These are phyloP conservation scores for Aspergillus brunneoviolaceus DNA, from an alignment of 2,329 filamentous ascomycete genomes.

Conservation along the genomic window DNA sequence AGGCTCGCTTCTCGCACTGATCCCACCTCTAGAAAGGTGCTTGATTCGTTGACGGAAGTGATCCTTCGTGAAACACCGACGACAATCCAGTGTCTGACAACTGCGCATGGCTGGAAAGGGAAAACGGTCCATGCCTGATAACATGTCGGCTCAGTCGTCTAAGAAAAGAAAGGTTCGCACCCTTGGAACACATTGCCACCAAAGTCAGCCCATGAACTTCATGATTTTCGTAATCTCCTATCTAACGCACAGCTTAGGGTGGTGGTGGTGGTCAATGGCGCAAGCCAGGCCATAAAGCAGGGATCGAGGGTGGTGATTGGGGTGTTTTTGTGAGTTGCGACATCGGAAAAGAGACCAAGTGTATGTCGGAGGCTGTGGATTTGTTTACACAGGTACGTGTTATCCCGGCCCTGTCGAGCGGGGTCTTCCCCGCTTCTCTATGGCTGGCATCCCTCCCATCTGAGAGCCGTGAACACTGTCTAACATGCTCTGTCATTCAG, in stretches of 20 bases:
- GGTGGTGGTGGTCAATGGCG: constrained; percentile 30
- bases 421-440: background rate
- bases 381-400: constrained; percentile 54
- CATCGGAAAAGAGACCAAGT: constrained; percentile 61
- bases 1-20: background rate
- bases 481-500: constrained; percentile 10
- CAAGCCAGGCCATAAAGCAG: constrained; percentile 25
- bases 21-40: background rate
- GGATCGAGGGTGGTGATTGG: constrained; percentile 52
- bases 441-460: background rate
- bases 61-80: background rate
- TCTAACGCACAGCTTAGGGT: constrained; percentile 24
- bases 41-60: background rate
- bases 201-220: background rate
- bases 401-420: background rate
- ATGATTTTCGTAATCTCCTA: background rate
- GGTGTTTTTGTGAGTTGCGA: constrained; percentile 65
- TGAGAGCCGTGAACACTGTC: background rate
- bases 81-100: background rate
- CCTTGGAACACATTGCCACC: background rate
- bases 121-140: constrained; percentile 35
- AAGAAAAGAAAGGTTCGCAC: constrained; percentile 37
- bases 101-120: constrained; percentile 26
- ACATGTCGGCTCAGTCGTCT: constrained; percentile 22
- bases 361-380: constrained; percentile 57